These are phyloP conservation scores for Lippia alba DNA, from an alignment of 305 asterid genomes.

Conservation along the genomic window DNA sequence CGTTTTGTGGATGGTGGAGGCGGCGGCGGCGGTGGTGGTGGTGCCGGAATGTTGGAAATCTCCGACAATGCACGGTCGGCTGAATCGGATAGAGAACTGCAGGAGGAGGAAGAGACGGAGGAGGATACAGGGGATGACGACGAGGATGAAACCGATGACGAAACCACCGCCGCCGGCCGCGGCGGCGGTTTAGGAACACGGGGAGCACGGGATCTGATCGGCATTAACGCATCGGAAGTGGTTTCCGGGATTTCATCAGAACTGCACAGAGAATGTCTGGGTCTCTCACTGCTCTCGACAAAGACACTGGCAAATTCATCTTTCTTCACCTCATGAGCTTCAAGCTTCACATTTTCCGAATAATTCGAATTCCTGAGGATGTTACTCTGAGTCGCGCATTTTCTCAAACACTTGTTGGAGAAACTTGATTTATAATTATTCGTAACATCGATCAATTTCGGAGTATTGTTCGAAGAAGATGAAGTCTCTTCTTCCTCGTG, in stretches of 20 bases:
- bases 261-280: slow-evolving; percentile 53
- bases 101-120: slow-evolving; percentile 55
- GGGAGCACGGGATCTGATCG: slow-evolving; percentile 63
- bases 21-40: slow-evolving; percentile 58
- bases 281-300: slow-evolving; percentile 44
- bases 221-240: slow-evolving; percentile 51
- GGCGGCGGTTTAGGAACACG: slow-evolving; percentile 94
- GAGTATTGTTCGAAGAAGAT: slow-evolving; percentile 43
- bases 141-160: slow-evolving; percentile 35
- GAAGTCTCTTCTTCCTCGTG: slow-evolving; percentile 44
- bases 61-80: slow-evolving; percentile 74
- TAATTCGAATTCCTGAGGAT: slow-evolving; percentile 30
- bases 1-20: slow-evolving; percentile 40
- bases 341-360: slow-evolving; percentile 37
- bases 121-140: slow-evolving; percentile 39
- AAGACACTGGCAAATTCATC: slow-evolving; percentile 43
- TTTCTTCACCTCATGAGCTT: slow-evolving; percentile 44
- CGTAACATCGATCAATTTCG: slow-evolving; percentile 44
- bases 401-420: slow-evolving; percentile 48
- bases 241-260: slow-evolving; percentile 61
- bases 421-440: slow-evolving; percentile 42
- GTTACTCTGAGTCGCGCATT: slow-evolving; percentile 44
- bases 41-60: slow-evolving; percentile 55
- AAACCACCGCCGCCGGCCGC: slow-evolving; percentile 48
- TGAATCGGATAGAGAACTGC: slow-evolving; percentile 60